phyloP scores from a whole-genome alignment of 768 basidiomycete genomes.

The Neoboletus brunneissimus region DNA sequence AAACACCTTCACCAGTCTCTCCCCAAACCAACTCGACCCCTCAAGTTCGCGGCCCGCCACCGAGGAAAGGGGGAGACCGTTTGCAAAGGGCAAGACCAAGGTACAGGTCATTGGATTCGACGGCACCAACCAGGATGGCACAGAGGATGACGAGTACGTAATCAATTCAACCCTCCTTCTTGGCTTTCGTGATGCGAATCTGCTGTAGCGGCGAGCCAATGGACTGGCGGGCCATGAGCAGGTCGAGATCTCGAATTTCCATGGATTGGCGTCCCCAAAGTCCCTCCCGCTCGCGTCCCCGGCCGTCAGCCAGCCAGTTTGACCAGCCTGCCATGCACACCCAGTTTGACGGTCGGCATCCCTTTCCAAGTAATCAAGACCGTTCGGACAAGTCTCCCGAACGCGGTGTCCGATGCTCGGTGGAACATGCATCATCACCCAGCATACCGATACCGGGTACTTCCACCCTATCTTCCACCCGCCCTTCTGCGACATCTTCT shows the following conservation, averaged over 20 bases:
- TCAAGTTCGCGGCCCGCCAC: slow-evolving; percentile 13
- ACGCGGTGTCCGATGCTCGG: slow-evolving; percentile 21
- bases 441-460: slow-evolving; percentile 40
- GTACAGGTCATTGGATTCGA: slow-evolving; percentile 83
- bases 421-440: slow-evolving; percentile 25
- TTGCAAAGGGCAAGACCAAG: slow-evolving; percentile 77
- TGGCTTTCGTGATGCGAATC: slow-evolving; percentile 26
- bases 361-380: slow-evolving; percentile 39
- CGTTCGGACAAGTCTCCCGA: slow-evolving; percentile 29
- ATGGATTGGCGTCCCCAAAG: slow-evolving; percentile 89
- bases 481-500: slow-evolving; percentile 47
- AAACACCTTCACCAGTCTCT: slow-evolving; percentile 1
- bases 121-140: slow-evolving; percentile 65
- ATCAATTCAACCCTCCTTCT: slow-evolving; percentile 20
- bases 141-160: slow-evolving; percentile 74
- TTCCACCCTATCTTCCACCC: slow-evolving; percentile 44
- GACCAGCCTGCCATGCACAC: slow-evolving; percentile 40
- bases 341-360: slow-evolving; percentile 42
- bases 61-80: slow-evolving; percentile 66
- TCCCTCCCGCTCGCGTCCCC: slow-evolving; percentile 75
- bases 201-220: slow-evolving; percentile 55
- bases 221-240: slow-evolving; percentile 93
- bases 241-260: slow-evolving; percentile 84
- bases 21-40: neutral
- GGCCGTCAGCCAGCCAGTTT: slow-evolving; percentile 49